These are phyloP conservation scores for Erythrobasidium hasegawianum DNA, from an alignment of 1,284 basidiomycete genomes.

Conservation along the genomic window DNA sequence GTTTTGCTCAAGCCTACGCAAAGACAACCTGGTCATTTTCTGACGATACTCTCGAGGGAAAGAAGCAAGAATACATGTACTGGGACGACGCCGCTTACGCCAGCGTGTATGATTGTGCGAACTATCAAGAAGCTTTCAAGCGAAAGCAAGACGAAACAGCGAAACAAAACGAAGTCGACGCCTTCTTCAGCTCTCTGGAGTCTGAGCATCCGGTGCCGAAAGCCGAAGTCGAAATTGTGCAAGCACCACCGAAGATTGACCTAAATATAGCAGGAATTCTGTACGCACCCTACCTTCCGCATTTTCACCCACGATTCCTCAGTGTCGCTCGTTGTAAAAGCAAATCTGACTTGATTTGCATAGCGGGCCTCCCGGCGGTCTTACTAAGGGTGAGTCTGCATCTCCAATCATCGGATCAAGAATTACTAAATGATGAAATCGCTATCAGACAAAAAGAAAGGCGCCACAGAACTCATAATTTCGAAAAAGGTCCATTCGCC, in stretches of 20 bases:
- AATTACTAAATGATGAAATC: too few species aligned
- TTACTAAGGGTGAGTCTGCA: slow-evolving; percentile 17
- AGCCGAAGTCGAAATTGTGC: slow-evolving; percentile 1
- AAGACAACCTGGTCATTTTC: slow-evolving; percentile 34
- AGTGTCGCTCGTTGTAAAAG: not conserved
- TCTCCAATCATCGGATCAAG: too few species aligned
- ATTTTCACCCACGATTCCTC: not conserved
- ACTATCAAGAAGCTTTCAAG: slow-evolving; percentile 12
- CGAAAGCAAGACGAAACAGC: slow-evolving; percentile 13
- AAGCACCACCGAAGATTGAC: slow-evolving; percentile 17
- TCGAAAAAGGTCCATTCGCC: slow-evolving; percentile 71
- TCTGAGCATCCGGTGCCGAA: slow-evolving; percentile 13
- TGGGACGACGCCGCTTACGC: slow-evolving; percentile 36
- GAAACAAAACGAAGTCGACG: slow-evolving; percentile 42
- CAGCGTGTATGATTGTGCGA: slow-evolving; percentile 8
- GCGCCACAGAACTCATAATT: slow-evolving; percentile 68
- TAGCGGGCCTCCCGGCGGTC: slow-evolving; percentile 15
- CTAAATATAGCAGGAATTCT: slow-evolving; percentile 19
- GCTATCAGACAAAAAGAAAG: slow-evolving; percentile 57
- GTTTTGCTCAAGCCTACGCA: slow-evolving; percentile 26
- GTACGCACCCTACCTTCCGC: slow-evolving; percentile 14
- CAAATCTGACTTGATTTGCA: slow-evolving; percentile 9
- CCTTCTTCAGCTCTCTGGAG: slow-evolving; percentile 42
- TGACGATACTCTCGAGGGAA: slow-evolving; percentile 18
- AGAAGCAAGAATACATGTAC: slow-evolving; percentile 33